A percentile compares a stretch with the other conserved stretches of the same genome.
Evolutionary conservation across 2,329 filamentous ascomycete genomes (phyloP).

Genomic region (Penicillium sp.): DNA sequence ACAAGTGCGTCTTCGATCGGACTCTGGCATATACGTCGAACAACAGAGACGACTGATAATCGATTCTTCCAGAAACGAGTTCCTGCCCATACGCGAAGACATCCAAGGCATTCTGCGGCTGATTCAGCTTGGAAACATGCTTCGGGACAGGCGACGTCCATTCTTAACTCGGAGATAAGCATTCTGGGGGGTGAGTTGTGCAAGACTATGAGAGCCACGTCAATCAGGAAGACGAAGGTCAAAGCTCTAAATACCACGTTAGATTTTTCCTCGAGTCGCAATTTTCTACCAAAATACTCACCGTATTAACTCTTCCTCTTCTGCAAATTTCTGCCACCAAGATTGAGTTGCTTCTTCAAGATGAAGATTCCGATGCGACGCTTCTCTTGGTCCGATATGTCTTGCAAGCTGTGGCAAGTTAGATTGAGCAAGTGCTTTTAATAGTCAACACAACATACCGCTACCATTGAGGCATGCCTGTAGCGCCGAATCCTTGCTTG

Average conservation of each 20-base stretch:
- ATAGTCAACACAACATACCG: slow-evolving; percentile 9
- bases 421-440: neutral
- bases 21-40: slow-evolving; percentile 21
- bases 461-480: slow-evolving; percentile 25
- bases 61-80: slow-evolving; percentile 18
- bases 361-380: slow-evolving; percentile 14
- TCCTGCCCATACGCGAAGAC: slow-evolving; percentile 19
- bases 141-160: slow-evolving; percentile 28
- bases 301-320: slow-evolving; percentile 30
- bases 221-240: slow-evolving; percentile 30
- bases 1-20: slow-evolving; percentile 12
- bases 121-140: slow-evolving; percentile 29
- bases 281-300: neutral
- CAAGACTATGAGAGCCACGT: slow-evolving; percentile 30
- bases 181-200: slow-evolving; percentile 31
- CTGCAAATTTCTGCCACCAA: slow-evolving; percentile 24
- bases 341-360: slow-evolving; percentile 5
- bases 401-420: slow-evolving; percentile 14
- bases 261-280: neutral
- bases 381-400: slow-evolving; percentile 16
- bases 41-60: slow-evolving; percentile 18
- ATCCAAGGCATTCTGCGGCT: slow-evolving; percentile 19
- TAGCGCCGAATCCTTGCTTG: slow-evolving; percentile 22
- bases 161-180: slow-evolving; percentile 26
- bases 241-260: slow-evolving; percentile 17